Percentiles rank a stretch among this genome's conserved stretches.
Evolutionary conservation across 2,329 filamentous ascomycete genomes (phyloP).

Genomic region (Leptographium flavum): DNA sequence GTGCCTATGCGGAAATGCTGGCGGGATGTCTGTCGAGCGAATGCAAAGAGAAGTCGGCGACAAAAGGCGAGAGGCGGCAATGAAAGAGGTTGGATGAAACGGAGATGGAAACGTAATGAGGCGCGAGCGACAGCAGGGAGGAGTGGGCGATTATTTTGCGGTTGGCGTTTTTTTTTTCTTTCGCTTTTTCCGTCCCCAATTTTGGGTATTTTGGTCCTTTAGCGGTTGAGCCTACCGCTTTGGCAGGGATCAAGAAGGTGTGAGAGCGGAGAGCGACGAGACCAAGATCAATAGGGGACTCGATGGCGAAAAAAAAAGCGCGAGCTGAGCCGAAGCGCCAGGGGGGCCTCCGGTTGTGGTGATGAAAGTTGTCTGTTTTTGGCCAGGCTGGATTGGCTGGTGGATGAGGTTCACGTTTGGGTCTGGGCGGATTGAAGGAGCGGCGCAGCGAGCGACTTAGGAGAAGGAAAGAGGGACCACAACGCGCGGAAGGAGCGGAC

Average conservation of each 20-base stretch:
- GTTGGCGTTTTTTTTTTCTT: conserved; percentile 2
- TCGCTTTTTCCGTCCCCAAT: neutral
- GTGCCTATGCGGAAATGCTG: no score
- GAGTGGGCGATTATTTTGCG: neutral
- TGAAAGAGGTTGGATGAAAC: neutral
- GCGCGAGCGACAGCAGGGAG: neutral
- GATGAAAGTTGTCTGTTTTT: neutral
- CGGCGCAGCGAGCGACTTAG: no score
- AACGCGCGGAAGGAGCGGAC: neutral
- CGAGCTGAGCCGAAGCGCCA: neutral
- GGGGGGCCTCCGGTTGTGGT: neutral
- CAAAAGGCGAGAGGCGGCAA: neutral
- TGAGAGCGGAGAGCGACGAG: no score
- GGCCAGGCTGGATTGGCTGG: neutral
- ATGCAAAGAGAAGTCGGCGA: neutral
- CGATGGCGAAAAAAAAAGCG: neutral
- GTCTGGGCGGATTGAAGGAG: neutral
- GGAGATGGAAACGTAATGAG: neutral
- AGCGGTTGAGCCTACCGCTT: neutral
- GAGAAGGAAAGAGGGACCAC: neutral
- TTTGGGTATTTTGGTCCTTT: neutral
- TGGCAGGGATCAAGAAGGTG: no score
- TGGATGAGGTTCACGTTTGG: neutral
- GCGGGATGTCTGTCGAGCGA: no score
- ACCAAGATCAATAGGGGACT: no score